Evolutionary conservation across 2,329 filamentous ascomycete genomes (phyloP).

Genomic region (Epichloe uncinata): DNA sequence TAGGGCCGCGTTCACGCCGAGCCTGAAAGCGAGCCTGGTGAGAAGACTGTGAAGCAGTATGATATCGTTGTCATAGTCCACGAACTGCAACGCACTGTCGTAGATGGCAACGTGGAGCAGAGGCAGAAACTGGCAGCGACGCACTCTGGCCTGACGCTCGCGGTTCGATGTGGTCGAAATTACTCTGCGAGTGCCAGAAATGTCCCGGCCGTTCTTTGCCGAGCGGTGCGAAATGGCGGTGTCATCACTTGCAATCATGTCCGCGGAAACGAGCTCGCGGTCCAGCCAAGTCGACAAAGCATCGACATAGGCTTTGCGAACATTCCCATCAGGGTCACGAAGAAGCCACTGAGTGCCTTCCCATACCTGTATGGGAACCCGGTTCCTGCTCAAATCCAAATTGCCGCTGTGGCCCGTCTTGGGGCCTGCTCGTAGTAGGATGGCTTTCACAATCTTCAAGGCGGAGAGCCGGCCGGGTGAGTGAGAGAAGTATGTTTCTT

Average conservation of each 20-base stretch:
- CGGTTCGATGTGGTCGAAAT: constrained; percentile 53
- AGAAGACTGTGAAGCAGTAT: constrained; percentile 66
- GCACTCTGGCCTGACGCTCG: constrained; percentile 38
- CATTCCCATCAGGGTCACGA: constrained; percentile 61
- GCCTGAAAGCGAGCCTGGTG: constrained; percentile 54
- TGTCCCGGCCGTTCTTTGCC: constrained; percentile 27
- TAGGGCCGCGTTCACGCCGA: constrained; percentile 71
- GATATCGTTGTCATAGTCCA: constrained; percentile 61
- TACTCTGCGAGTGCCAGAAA: constrained; percentile 42
- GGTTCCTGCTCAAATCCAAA: constrained; percentile 55
- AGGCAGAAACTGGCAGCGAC: constrained; percentile 61
- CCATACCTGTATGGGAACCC: constrained; percentile 73
- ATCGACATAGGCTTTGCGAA: constrained; percentile 76
- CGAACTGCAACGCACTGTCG: constrained; percentile 66
- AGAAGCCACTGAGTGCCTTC: constrained; percentile 94
- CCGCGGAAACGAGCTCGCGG: constrained; percentile 57
- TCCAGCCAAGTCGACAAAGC: constrained; percentile 74
- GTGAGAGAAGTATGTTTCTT: constrained; percentile 40
- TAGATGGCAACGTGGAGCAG: constrained; percentile 80
- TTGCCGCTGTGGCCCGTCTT: constrained; percentile 44
- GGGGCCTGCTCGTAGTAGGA: constrained; percentile 69
- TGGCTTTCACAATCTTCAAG: constrained; percentile 67
- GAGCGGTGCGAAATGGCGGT: constrained; percentile 32
- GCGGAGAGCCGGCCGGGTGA: constrained; percentile 48
- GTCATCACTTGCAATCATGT: constrained; percentile 50